These are phyloP conservation scores for Tulasnella sp. DNA, from an alignment of 768 basidiomycete genomes.

Conservation along the genomic window DNA sequence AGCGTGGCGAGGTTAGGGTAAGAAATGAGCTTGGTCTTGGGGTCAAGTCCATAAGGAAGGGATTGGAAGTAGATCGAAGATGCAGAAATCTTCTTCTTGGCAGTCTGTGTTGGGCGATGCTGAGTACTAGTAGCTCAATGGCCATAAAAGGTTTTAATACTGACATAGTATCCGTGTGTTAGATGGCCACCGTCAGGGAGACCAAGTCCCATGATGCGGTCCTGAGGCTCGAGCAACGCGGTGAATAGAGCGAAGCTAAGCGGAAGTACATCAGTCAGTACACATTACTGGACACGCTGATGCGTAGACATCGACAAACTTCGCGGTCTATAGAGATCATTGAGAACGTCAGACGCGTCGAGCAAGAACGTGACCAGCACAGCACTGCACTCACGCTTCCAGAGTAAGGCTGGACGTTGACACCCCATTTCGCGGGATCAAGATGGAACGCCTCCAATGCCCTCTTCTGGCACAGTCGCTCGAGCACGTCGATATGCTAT, in stretches of 20 bases:
- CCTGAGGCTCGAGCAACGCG: constrained; percentile 90
- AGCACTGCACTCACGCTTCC: constrained; percentile 53
- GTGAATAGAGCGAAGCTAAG: constrained; percentile 91
- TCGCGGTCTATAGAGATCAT: too few relatives aligned
- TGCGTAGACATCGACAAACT: background rate
- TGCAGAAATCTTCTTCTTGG: constrained; percentile 99
- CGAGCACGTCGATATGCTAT: constrained; percentile 84
- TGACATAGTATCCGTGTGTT: constrained; percentile 84
- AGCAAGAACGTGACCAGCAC: background rate
- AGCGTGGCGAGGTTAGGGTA: constrained; percentile 70
- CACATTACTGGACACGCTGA: too few relatives aligned
- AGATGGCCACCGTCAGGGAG: constrained; percentile 96
- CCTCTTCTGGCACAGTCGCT: constrained; percentile 87
- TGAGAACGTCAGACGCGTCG: background rate
- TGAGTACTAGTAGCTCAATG: background rate
- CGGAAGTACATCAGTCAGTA: background rate
- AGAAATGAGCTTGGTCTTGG: constrained; percentile 79
- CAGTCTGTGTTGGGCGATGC: constrained; percentile 46
- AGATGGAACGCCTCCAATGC: constrained; percentile 94
- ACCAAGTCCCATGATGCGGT: constrained; percentile 97
- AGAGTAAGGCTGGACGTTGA: constrained; percentile 99
- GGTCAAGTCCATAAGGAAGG: constrained; percentile 79
- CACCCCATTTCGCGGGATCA: constrained; percentile 87
- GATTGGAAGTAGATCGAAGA: constrained; percentile 99
- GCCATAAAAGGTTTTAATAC: constrained; percentile 34